These are phyloP conservation scores for Metschnikowia aberdeeniae DNA, from an alignment of 805 yeast species.

Conservation along the genomic window DNA sequence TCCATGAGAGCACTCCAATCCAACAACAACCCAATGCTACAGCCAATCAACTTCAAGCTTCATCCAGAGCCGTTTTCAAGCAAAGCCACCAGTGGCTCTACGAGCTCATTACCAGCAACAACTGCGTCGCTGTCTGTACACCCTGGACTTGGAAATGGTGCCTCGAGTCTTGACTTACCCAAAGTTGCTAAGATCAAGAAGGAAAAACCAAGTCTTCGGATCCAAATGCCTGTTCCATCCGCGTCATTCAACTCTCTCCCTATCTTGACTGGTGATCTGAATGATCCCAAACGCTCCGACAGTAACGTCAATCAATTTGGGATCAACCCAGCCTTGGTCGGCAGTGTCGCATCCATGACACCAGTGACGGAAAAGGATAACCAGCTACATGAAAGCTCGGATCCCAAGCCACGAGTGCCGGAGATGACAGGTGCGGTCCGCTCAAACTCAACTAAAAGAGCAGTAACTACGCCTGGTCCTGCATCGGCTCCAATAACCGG, in stretches of 20 bases:
- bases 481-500: conserved; percentile 13
- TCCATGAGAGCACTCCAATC: conserved; percentile 50
- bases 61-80: conserved; percentile 5
- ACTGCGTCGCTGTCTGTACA: conserved; percentile 3
- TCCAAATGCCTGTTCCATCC: conserved; percentile 76
- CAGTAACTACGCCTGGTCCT: conserved; percentile 8
- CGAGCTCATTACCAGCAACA: conserved; percentile 1
- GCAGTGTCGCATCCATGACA: conserved; percentile 65
- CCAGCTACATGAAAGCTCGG: conserved; percentile 12
- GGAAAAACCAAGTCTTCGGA: conserved; percentile 52
- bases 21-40: conserved; percentile 44
- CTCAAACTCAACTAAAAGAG: neutral
- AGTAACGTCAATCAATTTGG: conserved; percentile 67
- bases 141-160: conserved; percentile 7
- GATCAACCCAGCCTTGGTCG: conserved; percentile 48
- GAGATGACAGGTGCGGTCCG: conserved; percentile 5
- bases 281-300: conserved; percentile 15
- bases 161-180: neutral
- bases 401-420: conserved; percentile 1
- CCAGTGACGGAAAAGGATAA: conserved; percentile 63
- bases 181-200: conserved; percentile 23
- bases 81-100: neutral
- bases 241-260: conserved; percentile 31
- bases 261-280: conserved; percentile 33
- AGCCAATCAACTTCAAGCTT: conserved; percentile 50